These are phyloP conservation scores for Amanita pseudoporphyria DNA, from an alignment of 768 basidiomycete species.

Conservation along the genomic window DNA sequence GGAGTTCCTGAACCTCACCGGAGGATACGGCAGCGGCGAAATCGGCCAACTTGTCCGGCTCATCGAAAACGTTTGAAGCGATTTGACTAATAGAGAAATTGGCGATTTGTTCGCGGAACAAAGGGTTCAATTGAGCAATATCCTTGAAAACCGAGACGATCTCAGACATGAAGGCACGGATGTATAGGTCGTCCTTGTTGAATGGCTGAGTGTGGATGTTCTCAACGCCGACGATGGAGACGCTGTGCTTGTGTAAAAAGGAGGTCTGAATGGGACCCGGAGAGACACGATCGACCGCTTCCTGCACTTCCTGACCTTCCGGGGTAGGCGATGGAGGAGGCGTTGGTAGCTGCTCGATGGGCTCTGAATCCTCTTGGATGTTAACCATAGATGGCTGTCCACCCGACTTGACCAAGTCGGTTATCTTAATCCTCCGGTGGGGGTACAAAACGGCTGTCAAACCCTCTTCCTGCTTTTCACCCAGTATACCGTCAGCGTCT, in stretches of 20 bases:
- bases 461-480: conserved; percentile 72
- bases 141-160: conserved; percentile 98
- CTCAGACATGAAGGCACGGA: conserved; percentile 93
- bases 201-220: conserved; percentile 78
- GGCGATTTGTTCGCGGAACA: conserved; percentile 97
- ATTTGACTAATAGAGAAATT: conserved; percentile 93
- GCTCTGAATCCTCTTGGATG: conserved; percentile 26
- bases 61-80: conserved; percentile 90
- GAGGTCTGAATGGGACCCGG: conserved; percentile 65
- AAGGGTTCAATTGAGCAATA: conserved; percentile 91
- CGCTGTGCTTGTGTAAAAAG: conserved; percentile 70
- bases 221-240: conserved; percentile 84
- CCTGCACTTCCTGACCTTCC: conserved; percentile 13
- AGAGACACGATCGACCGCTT: conserved; percentile 6
- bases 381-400: conserved; percentile 21
- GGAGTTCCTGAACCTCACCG: conserved; percentile 87
- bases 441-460: conserved; percentile 95
- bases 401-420: conserved; percentile 72
- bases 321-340: conserved; percentile 36
- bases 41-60: conserved; percentile 95
- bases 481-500: conserved; percentile 24
- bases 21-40: conserved; percentile 94
- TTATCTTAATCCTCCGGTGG: conserved; percentile 82
- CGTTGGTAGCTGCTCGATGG: conserved; percentile 32
- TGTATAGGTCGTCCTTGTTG: conserved; percentile 89